A percentile compares a stretch with the other conserved stretches of the same genome.
phyloP scores from a whole-genome alignment of 495 filamentous ascomycete species.

The Parathielavia hyrcaniae region DNA sequence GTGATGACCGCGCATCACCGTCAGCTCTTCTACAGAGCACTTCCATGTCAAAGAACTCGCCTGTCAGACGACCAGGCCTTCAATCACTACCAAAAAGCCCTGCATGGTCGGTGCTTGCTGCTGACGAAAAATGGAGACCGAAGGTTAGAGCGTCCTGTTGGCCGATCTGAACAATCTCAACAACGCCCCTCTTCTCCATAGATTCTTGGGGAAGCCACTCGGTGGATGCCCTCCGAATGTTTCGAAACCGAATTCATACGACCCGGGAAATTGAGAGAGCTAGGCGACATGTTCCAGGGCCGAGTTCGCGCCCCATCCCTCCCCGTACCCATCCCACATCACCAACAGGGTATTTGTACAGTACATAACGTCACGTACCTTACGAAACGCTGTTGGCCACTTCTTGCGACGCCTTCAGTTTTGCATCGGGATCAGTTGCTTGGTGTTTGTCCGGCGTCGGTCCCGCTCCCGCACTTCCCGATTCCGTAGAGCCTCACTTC shows the following conservation, averaged over 20 bases:
- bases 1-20: too few relatives aligned
- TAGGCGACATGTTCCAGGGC: not conserved
- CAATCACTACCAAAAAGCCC: too few relatives aligned
- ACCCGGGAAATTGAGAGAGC: not conserved
- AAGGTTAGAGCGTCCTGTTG: too few relatives aligned
- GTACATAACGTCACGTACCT: not conserved
- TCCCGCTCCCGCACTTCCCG: not conserved
- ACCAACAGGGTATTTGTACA: not conserved
- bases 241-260: not conserved
- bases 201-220: not conserved
- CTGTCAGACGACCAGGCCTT: too few relatives aligned
- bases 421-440: not conserved
- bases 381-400: conserved; percentile 2
- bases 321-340: conserved; percentile 2
- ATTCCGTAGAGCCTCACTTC: conserved; percentile 21
- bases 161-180: too few relatives aligned
- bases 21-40: too few relatives aligned
- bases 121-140: too few relatives aligned
- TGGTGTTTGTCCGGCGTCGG: not conserved
- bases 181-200: too few relatives aligned
- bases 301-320: not conserved
- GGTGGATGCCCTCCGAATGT: not conserved
- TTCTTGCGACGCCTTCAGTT: not conserved
- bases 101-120: too few relatives aligned
- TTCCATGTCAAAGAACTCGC: too few relatives aligned